Evolutionary conservation across 352 stramenopile species (phyloP), one percentile per base, ranked within the genome.

Genomic region (Phytopythium oedochilum): DNA sequence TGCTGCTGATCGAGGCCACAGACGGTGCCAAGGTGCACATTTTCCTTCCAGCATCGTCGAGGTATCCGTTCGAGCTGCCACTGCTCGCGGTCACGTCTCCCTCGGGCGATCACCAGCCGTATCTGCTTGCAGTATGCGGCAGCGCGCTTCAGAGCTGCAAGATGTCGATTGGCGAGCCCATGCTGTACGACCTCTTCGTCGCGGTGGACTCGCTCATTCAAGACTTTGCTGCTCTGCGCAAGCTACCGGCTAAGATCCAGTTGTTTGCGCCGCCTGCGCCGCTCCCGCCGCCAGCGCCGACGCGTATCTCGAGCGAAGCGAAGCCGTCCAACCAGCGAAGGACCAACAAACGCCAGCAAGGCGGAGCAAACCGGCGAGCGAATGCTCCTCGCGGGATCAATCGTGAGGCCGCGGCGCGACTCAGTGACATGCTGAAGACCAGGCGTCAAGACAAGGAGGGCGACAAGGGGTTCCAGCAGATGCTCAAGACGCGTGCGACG

Each of bases 171-270:
- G 85, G 85, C 7, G 85, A 91, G 17, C 85, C 85, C 2, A 84
- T 92, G 70, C 68, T 94, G 17, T 94, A 92, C 59, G 80, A 92
- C 42, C 71, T 94, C 20, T 87, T 73, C 48, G 80, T 88, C 42
- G 71, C 78, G 1, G 66, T 91, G 12, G 80, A 92, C 47, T 72
- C 66, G 3, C 68, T 84, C 32, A 54, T 88, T 15, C 62, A 71
- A 11, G 62, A 85, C 23, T 53, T 60, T 11, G 57, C 53, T 10
- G 59, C 64, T 14, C 58, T 75, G 18, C 42, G 45, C 0, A 78
- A 32, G 39, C 66, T 57, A 3, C 44, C 55, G n/a, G 49, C 65
- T 25, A 71, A 66, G 50, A 63, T 77, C 42, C 58, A 80, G 36
- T 58, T 81, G 8, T 59, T 82, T n/a, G 48, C 64, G n/a, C 47